Base-by-base conservation (phyloP, 345 rosid genomes). In the Linum usitatissimum region DNA sequence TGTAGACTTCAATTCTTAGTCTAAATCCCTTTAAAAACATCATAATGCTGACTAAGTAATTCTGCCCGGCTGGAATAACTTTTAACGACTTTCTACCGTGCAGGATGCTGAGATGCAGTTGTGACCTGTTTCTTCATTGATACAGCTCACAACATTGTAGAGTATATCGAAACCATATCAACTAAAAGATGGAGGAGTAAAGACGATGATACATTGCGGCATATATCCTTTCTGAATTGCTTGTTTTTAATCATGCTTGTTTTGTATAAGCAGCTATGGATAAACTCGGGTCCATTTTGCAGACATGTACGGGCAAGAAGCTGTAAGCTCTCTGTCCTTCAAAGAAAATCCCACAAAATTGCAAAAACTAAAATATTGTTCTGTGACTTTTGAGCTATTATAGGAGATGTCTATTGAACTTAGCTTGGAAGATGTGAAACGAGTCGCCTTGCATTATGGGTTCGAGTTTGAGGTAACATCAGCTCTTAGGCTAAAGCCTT, bases 231-330 rank as follows among this genome's bases (percentile, higher is more conserved):
- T n/a, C n/a, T n/a, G 23, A 51, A 40, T 53, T 56, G 40, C 42
- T 61, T 38, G 13, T 40, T 42, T 66, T 58, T 23, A 34, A 49
- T 61, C 68, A 45, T 55, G 15, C 28, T 63, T 53, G 13, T 64
- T 51, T 51, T 65, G 55, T 38, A 13, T 64, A 67, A 45, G 58
- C 84, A 93, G 99, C 84, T 93, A 53, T 93, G 99, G 99, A 87
- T 93, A 76, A 93, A 90, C 69, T 75, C 90, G 64, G 96, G 99
- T 65, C 99, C 97, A 93, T 80, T 93, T 93, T 66, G 96, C 95
- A 6, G 97, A 90, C 62, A 78, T 68, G 68, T 82, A 88, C 57
- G 90, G 94, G 60, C 90, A 83, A 65, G 87, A 73, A 68, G 86
- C 89, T 62, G 99, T 90, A 84, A 82, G 87, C 70, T 73, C 66